A percentile compares a stretch with the other conserved stretches of the same genome.
Conservation (phyloP, 305 asterid genomes). For the Solanum hybrid region DNA sequence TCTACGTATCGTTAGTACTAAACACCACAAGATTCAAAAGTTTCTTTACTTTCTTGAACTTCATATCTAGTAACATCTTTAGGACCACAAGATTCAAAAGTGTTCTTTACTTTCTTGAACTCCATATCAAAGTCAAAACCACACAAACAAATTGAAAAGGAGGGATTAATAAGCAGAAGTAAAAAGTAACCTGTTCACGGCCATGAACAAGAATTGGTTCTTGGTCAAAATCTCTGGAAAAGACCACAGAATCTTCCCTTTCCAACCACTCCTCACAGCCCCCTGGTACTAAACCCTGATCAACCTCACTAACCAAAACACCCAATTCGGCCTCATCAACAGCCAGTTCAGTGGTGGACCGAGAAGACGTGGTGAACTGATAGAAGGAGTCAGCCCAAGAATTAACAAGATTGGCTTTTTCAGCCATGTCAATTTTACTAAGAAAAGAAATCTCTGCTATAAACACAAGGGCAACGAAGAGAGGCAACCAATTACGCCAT, state of each 20-base stretch:
- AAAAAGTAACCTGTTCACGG: conserved; percentile 38
- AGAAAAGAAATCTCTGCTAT: conserved; percentile 74
- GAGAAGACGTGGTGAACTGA: conserved; percentile 35
- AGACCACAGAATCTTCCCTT: conserved; percentile 55
- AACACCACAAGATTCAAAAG: background rate
- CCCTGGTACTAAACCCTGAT: conserved; percentile 2
- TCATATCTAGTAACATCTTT: background rate
- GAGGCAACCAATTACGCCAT: conserved; percentile 59
- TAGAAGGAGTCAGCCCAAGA: conserved; percentile 87
- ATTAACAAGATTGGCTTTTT: conserved; percentile 70
- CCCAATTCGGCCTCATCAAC: background rate
- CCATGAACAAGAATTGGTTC: conserved; percentile 61
- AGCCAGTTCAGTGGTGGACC: background rate
- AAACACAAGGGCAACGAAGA: conserved; percentile 60
- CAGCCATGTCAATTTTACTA: conserved; percentile 65
- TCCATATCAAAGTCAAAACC: background rate
- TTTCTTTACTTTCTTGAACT: background rate
- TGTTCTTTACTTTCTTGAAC: background rate
- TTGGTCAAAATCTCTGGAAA: conserved; percentile 58
- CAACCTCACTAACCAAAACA: background rate
- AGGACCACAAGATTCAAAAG: too few species aligned
- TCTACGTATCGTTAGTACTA: background rate
- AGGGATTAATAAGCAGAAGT: background rate
- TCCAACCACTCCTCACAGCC: conserved; percentile 79
- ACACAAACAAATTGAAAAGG: background rate